phyloP scores from a whole-genome alignment of 768 basidiomycete genomes.

The Tricholoma matsutake region DNA sequence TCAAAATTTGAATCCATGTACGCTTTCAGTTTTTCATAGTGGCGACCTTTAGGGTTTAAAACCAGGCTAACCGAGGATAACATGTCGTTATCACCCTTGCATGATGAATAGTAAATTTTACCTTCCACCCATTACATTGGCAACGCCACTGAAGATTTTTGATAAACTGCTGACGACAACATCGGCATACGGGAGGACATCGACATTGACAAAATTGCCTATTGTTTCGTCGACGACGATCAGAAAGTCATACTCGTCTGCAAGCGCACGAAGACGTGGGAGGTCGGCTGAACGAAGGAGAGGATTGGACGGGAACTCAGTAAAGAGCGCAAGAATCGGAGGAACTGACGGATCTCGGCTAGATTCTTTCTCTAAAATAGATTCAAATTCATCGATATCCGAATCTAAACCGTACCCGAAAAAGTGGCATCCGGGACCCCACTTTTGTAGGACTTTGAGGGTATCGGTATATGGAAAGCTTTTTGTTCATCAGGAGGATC shows the following conservation, averaged over 20 bases:
- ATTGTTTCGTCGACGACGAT: slow-evolving; percentile 93
- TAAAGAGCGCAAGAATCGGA: slow-evolving; percentile 78
- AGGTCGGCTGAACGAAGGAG: slow-evolving; percentile 85
- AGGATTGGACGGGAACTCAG: slow-evolving; percentile 96
- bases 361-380: slow-evolving; percentile 47
- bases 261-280: slow-evolving; percentile 66
- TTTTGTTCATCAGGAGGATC: background rate
- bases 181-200: slow-evolving; percentile 83
- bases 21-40: slow-evolving; percentile 65
- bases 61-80: slow-evolving; percentile 56
- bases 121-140: slow-evolving; percentile 98
- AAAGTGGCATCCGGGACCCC: slow-evolving; percentile 94
- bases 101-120: slow-evolving; percentile 31
- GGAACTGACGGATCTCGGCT: slow-evolving; percentile 41
- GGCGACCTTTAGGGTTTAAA: slow-evolving; percentile 73
- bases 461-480: slow-evolving; percentile 97
- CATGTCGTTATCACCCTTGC: background rate
- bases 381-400: slow-evolving; percentile 73
- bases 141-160: slow-evolving; percentile 92
- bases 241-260: slow-evolving; percentile 85
- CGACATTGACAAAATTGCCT: slow-evolving; percentile 92
- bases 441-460: slow-evolving; percentile 89
- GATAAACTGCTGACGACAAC: slow-evolving; percentile 89
- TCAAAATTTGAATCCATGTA: slow-evolving; percentile 62
- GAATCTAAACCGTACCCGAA: slow-evolving; percentile 74